Percentiles rank a stretch among this genome's conserved stretches.
Conservation (phyloP, 805 yeast genomes). For the Scheffersomyces lignosus region DNA sequence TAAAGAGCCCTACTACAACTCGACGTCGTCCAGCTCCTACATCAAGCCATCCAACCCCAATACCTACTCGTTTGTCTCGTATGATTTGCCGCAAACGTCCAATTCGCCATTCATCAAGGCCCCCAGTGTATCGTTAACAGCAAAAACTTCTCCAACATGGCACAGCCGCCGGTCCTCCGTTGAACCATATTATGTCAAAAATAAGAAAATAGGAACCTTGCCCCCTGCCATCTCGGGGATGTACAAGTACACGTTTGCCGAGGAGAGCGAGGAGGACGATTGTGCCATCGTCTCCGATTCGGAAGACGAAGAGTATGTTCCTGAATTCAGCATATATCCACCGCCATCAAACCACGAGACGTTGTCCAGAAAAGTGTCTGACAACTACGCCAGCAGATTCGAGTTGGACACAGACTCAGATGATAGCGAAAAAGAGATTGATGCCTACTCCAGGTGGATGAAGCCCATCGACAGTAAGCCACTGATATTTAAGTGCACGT, state of each 20-base stretch:
- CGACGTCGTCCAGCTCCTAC: constrained; percentile 3
- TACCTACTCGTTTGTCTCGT: constrained; percentile 7
- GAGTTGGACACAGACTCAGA: constrained; percentile 9
- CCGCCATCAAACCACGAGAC: constrained; percentile 1
- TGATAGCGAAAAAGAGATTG: not conserved
- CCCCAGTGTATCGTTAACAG: constrained; percentile 1
- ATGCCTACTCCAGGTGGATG: not conserved
- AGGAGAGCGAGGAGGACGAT: constrained; percentile 1
- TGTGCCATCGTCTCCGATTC: constrained; percentile 12
- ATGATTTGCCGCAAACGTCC: constrained; percentile 3
- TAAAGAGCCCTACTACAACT: constrained; percentile 14
- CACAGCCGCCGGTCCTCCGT: constrained; percentile 5
- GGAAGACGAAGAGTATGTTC: constrained; percentile 6
- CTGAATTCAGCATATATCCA: constrained; percentile 1
- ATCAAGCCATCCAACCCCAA: constrained; percentile 11
- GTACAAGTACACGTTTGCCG: constrained; percentile 2
- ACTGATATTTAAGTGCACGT: not conserved
- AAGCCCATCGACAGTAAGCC: not conserved
- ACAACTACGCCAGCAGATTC: constrained; percentile 8
- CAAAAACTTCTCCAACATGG: not conserved
- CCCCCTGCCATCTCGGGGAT: constrained; percentile 5
- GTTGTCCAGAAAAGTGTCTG: constrained; percentile 11
- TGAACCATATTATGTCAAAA: constrained; percentile 17
- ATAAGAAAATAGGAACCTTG: constrained; percentile 1
- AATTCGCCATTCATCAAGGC: constrained; percentile 1